Percentiles rank a stretch among this genome's conserved stretches.
phyloP scores from a whole-genome alignment of 805 yeast genomes.

The Myxozyma vanderwaltii region DNA sequence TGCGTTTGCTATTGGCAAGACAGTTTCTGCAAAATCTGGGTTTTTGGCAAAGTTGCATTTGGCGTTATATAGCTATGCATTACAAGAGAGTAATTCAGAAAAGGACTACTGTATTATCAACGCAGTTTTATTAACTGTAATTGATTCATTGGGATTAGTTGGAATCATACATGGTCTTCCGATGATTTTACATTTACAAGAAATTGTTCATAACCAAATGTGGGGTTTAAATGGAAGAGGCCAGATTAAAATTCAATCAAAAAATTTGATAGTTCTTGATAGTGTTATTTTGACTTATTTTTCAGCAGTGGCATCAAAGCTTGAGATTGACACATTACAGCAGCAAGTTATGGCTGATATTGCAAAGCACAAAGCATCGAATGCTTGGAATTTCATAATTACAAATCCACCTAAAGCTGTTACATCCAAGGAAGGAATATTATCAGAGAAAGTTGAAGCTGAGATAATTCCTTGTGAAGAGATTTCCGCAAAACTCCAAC shows the following conservation, averaged over 20 bases:
- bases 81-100: conserved; percentile 5
- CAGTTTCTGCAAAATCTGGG: conserved; percentile 9
- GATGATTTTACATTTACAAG: conserved; percentile 28
- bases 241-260: background rate
- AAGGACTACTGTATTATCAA: conserved; percentile 36
- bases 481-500: background rate
- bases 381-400: conserved; percentile 10
- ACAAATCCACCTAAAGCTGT: conserved; percentile 11
- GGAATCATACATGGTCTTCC: conserved; percentile 29
- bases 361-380: background rate
- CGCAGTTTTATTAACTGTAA: conserved; percentile 11
- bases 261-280: conserved; percentile 9
- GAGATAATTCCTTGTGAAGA: background rate
- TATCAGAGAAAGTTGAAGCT: background rate
- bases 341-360: conserved; percentile 7
- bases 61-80: conserved; percentile 17
- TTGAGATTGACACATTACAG: conserved; percentile 4
- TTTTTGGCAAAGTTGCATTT: conserved; percentile 17
- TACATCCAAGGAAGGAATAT: background rate
- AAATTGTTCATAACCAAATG: conserved; percentile 1
- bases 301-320: conserved; percentile 10
- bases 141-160: conserved; percentile 12
- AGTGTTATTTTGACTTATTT: conserved; percentile 15
- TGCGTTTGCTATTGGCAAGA: background rate
- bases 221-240: background rate